A percentile compares a stretch with the other conserved stretches of the same genome.
phyloP scores from a whole-genome alignment of 169 alveolate species.

The Eimeria sp. region DNA sequence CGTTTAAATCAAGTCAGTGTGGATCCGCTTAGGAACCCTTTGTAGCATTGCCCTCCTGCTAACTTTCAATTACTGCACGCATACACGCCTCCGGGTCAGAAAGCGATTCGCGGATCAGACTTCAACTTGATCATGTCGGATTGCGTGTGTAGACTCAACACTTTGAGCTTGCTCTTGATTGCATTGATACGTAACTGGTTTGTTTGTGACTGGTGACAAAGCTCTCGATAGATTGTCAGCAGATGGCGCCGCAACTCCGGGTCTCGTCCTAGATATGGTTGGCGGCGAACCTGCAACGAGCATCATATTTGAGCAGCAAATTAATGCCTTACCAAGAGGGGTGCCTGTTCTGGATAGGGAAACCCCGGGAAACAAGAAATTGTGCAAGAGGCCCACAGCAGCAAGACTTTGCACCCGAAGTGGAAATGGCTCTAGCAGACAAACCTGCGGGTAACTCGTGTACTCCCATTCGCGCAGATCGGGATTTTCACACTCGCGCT shows the following conservation, averaged over 20 bases:
- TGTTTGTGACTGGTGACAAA: conserved; percentile 68
- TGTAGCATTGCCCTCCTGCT: not conserved
- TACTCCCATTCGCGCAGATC: conserved; percentile 80
- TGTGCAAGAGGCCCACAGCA: not conserved
- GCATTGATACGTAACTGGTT: conserved; percentile 71
- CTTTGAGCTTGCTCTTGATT: conserved; percentile 75
- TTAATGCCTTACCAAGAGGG: not conserved
- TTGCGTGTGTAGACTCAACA: conserved; percentile 69
- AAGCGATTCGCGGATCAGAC: conserved; percentile 77
- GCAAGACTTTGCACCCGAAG: not conserved
- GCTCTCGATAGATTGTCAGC: conserved; percentile 50
- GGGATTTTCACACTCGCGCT: conserved; percentile 73
- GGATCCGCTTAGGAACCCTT: not conserved
- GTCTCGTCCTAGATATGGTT: conserved; percentile 66
- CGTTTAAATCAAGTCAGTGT: not conserved
- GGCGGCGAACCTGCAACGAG: conserved; percentile 71
- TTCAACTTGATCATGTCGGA: conserved; percentile 78
- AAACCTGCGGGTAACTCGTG: conserved; percentile 72
- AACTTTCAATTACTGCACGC: not conserved
- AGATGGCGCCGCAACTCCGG: conserved; percentile 72
- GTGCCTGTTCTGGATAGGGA: not conserved
- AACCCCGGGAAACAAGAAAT: not conserved
- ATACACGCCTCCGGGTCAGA: not conserved
- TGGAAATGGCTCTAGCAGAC: not conserved
- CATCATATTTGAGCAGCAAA: not conserved